These are phyloP conservation scores for Trametes sp. DNA, from an alignment of 1,284 basidiomycete species.

Conservation along the genomic window DNA sequence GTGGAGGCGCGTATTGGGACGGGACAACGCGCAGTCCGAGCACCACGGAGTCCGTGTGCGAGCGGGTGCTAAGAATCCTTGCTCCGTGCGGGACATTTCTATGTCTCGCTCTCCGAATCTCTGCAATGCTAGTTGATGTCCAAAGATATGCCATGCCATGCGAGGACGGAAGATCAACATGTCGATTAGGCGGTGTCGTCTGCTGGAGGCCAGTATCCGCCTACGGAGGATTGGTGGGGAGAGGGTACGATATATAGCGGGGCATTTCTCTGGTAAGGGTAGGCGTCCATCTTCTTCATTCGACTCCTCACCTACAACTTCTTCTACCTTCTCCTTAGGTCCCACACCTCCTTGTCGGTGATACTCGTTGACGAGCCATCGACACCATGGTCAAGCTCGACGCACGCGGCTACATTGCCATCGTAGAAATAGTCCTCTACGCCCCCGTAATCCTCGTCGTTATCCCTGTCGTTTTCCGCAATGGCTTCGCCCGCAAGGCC, in stretches of 20 bases:
- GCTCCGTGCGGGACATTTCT: not conserved
- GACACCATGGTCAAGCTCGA: constrained; percentile 14
- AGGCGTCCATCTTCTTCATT: not conserved
- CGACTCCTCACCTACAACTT: not conserved
- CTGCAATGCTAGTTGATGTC: not conserved
- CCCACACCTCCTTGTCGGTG: not conserved
- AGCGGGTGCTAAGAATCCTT: not conserved
- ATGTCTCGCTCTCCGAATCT: not conserved
- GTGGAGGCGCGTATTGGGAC: not conserved
- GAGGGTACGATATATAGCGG: not conserved
- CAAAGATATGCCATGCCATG: not conserved
- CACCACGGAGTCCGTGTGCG: not conserved
- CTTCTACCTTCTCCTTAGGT: not conserved
- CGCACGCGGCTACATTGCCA: constrained; percentile 22
- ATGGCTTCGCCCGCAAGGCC: constrained; percentile 57
- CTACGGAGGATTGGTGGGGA: not conserved
- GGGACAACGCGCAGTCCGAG: not conserved
- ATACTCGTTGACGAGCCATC: not conserved
- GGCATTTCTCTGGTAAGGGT: not conserved
- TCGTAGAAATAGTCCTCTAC: constrained; percentile 48
- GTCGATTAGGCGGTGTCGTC: not conserved
- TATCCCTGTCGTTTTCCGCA: constrained; percentile 52
- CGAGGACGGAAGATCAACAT: not conserved
- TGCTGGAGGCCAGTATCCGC: not conserved
- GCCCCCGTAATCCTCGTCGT: constrained; percentile 55